Percentiles rank a stretch among this genome's conserved stretches.
phyloP scores from a whole-genome alignment of 1,139 yeast species.

The Blastobotrys arbuscula region DNA sequence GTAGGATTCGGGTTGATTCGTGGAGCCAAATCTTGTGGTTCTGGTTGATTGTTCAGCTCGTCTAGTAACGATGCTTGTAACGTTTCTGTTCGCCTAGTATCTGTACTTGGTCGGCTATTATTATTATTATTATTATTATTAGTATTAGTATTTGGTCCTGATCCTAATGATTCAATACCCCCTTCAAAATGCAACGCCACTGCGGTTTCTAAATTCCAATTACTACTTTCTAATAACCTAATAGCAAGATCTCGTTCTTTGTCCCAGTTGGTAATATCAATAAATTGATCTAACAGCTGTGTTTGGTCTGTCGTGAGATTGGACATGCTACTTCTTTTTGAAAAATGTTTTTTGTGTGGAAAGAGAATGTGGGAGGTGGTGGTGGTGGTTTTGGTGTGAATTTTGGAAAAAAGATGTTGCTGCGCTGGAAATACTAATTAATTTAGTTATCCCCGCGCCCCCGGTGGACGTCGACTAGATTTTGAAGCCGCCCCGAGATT shows the following conservation, averaged over 20 bases:
- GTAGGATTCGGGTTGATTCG: constrained; percentile 20
- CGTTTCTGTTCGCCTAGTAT: background rate
- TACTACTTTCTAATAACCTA: constrained; percentile 23
- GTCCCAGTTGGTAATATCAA: constrained; percentile 30
- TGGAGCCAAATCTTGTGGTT: constrained; percentile 21
- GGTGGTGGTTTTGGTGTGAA: too few relatives aligned
- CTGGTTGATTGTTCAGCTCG: constrained; percentile 24
- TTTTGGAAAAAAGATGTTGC: too few relatives aligned
- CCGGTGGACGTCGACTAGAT: too few relatives aligned
- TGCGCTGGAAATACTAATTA: too few relatives aligned
- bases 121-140: background rate
- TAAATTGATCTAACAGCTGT: constrained; percentile 24
- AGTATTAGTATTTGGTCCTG: constrained; percentile 4
- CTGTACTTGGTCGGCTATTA: background rate
- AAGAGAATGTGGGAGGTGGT: too few relatives aligned
- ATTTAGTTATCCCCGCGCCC: too few relatives aligned
- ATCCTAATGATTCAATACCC: constrained; percentile 11
- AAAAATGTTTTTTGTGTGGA: too few relatives aligned
- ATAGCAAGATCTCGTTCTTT: constrained; percentile 25
- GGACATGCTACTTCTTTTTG: background rate
- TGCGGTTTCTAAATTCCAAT: constrained; percentile 33
- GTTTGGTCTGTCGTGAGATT: constrained; percentile 1
- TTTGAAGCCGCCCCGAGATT: too few relatives aligned
- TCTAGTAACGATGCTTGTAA: constrained; percentile 28
- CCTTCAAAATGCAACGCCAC: constrained; percentile 31